Conservation (phyloP, 1,139 yeast species). For the Chernovozyma aurita region DNA sequence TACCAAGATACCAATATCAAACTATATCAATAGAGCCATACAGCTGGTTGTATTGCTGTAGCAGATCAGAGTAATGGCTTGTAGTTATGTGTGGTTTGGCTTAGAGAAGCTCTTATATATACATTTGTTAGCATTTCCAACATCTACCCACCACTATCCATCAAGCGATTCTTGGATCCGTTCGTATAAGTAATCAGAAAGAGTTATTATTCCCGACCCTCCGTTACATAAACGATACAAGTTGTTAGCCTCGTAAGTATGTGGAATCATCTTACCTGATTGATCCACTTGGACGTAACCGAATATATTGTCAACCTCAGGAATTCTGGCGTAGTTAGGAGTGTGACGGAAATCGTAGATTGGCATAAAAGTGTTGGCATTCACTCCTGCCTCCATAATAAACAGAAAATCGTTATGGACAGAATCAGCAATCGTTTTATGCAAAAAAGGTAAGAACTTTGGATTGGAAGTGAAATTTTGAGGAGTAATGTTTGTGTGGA, state of each 20-base stretch:
- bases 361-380: constrained; percentile 61
- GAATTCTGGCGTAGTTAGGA: constrained; percentile 65
- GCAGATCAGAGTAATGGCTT: too few species aligned
- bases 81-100: too few species aligned
- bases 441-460: constrained; percentile 25
- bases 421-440: constrained; percentile 20
- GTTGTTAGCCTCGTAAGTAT: constrained; percentile 54
- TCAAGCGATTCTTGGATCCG: too few species aligned
- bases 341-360: constrained; percentile 66
- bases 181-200: constrained; percentile 53
- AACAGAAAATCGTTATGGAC: constrained; percentile 52
- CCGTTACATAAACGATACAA: constrained; percentile 58
- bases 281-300: constrained; percentile 65
- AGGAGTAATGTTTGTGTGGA: constrained; percentile 15
- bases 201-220: constrained; percentile 49
- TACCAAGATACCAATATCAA: too few species aligned
- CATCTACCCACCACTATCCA: too few species aligned
- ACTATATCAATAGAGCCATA: too few species aligned
- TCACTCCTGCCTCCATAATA: constrained; percentile 58
- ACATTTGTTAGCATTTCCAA: too few species aligned
- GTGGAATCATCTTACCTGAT: constrained; percentile 50
- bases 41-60: too few species aligned
- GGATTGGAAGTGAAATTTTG: constrained; percentile 22
- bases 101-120: too few species aligned
- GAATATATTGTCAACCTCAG: constrained; percentile 66